Evolutionary conservation across 768 basidiomycete species (phyloP).

Genomic region (Ramaria rubella): DNA sequence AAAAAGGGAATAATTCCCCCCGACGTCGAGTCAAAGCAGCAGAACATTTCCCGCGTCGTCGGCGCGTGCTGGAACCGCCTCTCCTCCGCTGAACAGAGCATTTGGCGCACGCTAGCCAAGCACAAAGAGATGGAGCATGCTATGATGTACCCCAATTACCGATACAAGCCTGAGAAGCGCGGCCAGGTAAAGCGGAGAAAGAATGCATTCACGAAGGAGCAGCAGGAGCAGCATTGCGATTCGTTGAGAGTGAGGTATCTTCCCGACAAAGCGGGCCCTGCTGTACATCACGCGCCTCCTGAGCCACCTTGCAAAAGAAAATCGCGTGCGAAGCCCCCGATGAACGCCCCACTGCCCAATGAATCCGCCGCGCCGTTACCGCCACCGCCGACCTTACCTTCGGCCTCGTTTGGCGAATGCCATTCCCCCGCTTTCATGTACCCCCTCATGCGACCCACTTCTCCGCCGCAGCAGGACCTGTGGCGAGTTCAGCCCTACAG

Average conservation of each 20-base stretch:
- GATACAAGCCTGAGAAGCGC: background rate
- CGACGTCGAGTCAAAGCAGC: conserved; percentile 44
- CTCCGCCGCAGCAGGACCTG: too few species aligned
- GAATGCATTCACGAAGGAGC: background rate
- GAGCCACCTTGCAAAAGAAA: background rate
- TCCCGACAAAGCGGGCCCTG: background rate
- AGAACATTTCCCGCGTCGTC: conserved; percentile 70
- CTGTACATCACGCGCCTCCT: background rate
- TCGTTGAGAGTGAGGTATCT: background rate
- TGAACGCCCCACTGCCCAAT: background rate
- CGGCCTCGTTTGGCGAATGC: background rate
- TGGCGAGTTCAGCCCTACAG: too few species aligned
- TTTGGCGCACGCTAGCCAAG: conserved; percentile 31
- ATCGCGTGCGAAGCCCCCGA: background rate
- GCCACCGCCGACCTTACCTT: background rate
- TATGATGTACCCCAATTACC: background rate
- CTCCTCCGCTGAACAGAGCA: conserved; percentile 37
- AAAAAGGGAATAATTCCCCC: conserved; percentile 36
- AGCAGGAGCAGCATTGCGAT: background rate
- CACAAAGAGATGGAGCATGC: background rate
- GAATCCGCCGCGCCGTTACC: background rate
- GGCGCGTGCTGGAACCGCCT: conserved; percentile 69
- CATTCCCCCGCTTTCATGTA: too few species aligned
- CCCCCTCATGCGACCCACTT: too few species aligned
- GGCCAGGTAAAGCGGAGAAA: background rate